A percentile compares a stretch with the other conserved stretches of the same genome.
These are phyloP conservation scores for Podila minutissima DNA, from an alignment of 192 early-diverging fungal species.

Conservation along the genomic window DNA sequence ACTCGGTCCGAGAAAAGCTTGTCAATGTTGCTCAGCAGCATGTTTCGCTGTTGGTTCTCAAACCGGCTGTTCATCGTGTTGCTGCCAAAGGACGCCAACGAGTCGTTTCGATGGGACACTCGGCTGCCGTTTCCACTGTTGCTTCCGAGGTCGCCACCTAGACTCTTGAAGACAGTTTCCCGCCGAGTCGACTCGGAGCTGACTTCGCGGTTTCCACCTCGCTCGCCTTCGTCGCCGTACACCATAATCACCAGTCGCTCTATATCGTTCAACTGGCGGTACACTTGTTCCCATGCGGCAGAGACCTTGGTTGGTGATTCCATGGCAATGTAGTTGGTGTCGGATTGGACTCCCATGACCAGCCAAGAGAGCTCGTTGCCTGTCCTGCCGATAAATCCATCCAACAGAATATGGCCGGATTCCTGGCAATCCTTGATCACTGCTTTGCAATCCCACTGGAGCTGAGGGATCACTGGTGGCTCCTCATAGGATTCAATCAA, in stretches of 20 bases:
- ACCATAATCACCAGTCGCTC: conserved; percentile 50
- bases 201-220: conserved; percentile 22
- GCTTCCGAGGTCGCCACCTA: conserved; percentile 13
- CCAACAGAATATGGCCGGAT: conserved; percentile 28
- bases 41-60: conserved; percentile 53
- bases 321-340: conserved; percentile 22
- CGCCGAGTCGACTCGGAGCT: conserved; percentile 45
- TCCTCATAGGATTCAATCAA: conserved; percentile 47
- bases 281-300: conserved; percentile 46
- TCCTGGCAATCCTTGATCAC: conserved; percentile 41
- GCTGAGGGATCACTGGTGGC: conserved; percentile 29
- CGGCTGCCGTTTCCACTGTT: conserved; percentile 11
- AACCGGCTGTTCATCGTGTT: conserved; percentile 53
- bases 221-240: conserved; percentile 42
- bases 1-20: conserved; percentile 75
- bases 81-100: conserved; percentile 39
- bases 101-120: conserved; percentile 41
- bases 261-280: conserved; percentile 41
- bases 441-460: conserved; percentile 41
- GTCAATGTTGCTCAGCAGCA: conserved; percentile 72
- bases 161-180: conserved; percentile 24
- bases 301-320: conserved; percentile 33
- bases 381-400: conserved; percentile 34
- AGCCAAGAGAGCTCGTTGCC: conserved; percentile 43
- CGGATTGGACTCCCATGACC: conserved; percentile 21